Base-by-base conservation (phyloP, 371 early-diverging fungal species). In the Lichtheimia corymbifera region DNA sequence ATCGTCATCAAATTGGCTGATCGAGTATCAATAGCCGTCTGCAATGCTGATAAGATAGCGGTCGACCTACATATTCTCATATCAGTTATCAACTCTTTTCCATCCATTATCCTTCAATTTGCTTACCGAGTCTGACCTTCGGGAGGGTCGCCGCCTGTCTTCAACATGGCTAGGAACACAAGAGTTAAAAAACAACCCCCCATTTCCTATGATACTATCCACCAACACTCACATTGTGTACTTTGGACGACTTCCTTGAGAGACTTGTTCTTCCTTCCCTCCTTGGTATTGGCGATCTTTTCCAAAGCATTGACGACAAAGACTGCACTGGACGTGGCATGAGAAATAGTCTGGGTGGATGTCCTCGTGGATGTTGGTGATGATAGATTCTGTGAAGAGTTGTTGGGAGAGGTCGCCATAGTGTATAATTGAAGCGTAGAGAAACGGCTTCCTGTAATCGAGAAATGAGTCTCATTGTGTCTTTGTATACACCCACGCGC, bases 231-330 rank as follows among this genome's bases (percentile, higher is more conserved):
- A 77, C 80, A 68, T 58, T 71, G 54, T 49, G 85, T 79, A 54
- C 69, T 68, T 56, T 73, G 63, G 28, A 80, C 61, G 17, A 69
- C 68, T 56, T 82, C 82, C 53, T 81, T 80, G 61, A 87, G 67
- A 49, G 72, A 69, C 60, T 83, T 83, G 53, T 83, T 85, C 35
- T 66, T 80, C 62, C 66, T 76, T 58, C 65, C 75, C 59, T 79
- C 80, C 69, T 66, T 85, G 58, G 76, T 83, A 57, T 66, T 74
- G 52, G 68, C 76, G 27, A 90, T 81, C 71, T 81, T 87, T 30
- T 90, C 87, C 58, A 90, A 72, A 7, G 89, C 88, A 18, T 83
- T 85, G 49, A 84, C 71, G 15, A 90, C 82, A 71, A 90, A 88
- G 42, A 90, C 81, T 24, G 71, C 66, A 49, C 81, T 83, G 13